Percentiles rank a stretch among this genome's conserved stretches.
Evolutionary conservation across 305 asterid species (phyloP).

Genomic region (Fraxinus sp.): DNA sequence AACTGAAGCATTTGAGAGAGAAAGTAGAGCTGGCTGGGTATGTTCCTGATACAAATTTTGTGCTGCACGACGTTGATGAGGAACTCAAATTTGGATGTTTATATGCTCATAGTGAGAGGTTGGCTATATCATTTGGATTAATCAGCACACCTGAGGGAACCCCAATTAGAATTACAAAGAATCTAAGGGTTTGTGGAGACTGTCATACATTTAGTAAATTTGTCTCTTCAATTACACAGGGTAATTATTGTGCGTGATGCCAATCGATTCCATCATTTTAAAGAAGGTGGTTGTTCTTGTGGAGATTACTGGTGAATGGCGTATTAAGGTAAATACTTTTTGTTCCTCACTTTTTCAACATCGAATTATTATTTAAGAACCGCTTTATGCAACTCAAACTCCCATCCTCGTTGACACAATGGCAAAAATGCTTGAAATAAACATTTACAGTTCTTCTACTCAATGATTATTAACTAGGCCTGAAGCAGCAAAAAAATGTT

Average conservation of each 20-base stretch:
- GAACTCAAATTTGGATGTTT: constrained; percentile 43
- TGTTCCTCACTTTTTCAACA: neutral
- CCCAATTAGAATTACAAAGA: constrained; percentile 44
- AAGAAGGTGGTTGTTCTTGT: constrained; percentile 61
- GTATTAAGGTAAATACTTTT: neutral
- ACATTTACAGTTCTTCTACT: neutral
- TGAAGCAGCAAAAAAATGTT: neutral
- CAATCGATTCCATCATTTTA: constrained; percentile 59
- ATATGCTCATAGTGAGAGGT: constrained; percentile 52
- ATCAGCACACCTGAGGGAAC: constrained; percentile 41
- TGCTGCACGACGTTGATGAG: constrained; percentile 54
- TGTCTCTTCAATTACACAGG: constrained; percentile 42
- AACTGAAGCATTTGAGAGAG: constrained; percentile 32
- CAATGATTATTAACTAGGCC: neutral
- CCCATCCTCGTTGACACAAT: neutral
- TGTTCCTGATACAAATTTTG: constrained; percentile 53
- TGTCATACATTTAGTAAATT: constrained; percentile 48
- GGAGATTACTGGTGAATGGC: constrained; percentile 53
- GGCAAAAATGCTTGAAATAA: neutral
- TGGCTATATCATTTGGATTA: constrained; percentile 54
- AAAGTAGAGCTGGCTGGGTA: constrained; percentile 47
- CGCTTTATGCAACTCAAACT: constrained; percentile 11
- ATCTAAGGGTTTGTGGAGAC: constrained; percentile 62
- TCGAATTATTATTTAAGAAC: neutral
- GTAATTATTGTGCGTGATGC: constrained; percentile 46